Base-by-base conservation (phyloP, 1,284 basidiomycete species). In the Peniophora sp. region DNA sequence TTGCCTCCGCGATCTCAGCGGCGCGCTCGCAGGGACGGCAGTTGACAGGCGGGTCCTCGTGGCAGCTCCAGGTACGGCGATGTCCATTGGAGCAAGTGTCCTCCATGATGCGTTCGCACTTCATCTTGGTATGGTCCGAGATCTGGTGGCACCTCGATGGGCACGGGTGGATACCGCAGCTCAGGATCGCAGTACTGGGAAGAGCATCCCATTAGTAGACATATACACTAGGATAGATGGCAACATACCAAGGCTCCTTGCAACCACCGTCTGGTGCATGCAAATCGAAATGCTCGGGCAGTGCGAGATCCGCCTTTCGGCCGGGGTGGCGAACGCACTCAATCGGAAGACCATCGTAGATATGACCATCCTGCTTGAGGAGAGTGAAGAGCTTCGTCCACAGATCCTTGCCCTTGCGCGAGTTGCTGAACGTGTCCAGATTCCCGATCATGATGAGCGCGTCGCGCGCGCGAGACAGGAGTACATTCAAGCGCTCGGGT, bases 381-480 rank as follows among this genome's bases (percentile, higher is more conserved):
- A 77, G 55, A 1, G 63, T 58, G 51, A 84, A 72, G 3, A 85
- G 66, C 17, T 61, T 61, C 0, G 51, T 59, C 81, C 83, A 85
- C 0, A 80, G 51, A 1, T 67, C 67, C 5, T 63, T 65, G 1
- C 80, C 83, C 27, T 32, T 81, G 20, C 70, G 71, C 3, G 82
- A 69, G 2, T 71, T 65, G 35, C 64, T 62, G 63, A 85, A 84
- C 0, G 83, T 85, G 2, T 75, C 59, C 0, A 72, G 63, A 55
- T 85, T 84, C 3, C 83, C 83, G 25, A 85, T 73, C 62, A 85
- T 72, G 53, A 85, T 78, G 3, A 83, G 60, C 0, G 72, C 78
- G 55, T 83, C 66, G 3, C 83, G 73, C 11, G 83, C 80, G 16
- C 83, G 74, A 0, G 83, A 85, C 14, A 85, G 69, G 1, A 85